Evolutionary conservation across 768 basidiomycete genomes (phyloP).

Genomic region (Boletus pseudopeckii): DNA sequence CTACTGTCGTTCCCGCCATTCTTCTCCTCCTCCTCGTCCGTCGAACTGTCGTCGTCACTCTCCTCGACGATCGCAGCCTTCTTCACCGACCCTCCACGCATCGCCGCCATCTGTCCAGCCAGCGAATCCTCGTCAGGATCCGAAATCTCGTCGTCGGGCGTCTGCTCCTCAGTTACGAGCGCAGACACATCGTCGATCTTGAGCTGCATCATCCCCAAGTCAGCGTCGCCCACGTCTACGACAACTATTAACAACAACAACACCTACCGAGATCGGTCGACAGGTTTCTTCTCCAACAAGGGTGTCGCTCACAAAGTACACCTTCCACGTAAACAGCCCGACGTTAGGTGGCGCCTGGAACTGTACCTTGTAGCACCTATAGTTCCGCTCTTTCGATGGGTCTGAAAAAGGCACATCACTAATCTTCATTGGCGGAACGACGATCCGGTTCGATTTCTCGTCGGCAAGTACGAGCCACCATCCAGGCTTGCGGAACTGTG

Average conservation of each 20-base stretch:
- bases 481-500: conserved; percentile 78
- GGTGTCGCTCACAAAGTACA: conserved; percentile 83
- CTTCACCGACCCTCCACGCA: conserved; percentile 88
- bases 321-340: conserved; percentile 86
- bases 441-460: conserved; percentile 76
- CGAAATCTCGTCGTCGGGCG: conserved; percentile 88
- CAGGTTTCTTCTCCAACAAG: conserved; percentile 78
- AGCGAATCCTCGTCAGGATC: conserved; percentile 96
- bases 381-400: conserved; percentile 48
- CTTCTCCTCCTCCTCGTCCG: conserved; percentile 24
- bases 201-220: conserved; percentile 46
- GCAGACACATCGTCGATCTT: conserved; percentile 74
- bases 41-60: conserved; percentile 27
- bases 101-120: conserved; percentile 96
- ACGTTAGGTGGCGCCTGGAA: conserved; percentile 90
- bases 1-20: conserved; percentile 25
- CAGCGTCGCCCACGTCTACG: not conserved
- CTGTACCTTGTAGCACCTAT: conserved; percentile 83
- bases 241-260: not conserved
- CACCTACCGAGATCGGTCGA: conserved; percentile 67
- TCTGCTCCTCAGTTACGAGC: conserved; percentile 54
- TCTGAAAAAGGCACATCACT: conserved; percentile 71
- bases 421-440: conserved; percentile 84
- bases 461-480: conserved; percentile 94
- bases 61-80: conserved; percentile 41